phyloP scores from a whole-genome alignment of 495 filamentous ascomycete species.

The Penicillium pulvis region DNA sequence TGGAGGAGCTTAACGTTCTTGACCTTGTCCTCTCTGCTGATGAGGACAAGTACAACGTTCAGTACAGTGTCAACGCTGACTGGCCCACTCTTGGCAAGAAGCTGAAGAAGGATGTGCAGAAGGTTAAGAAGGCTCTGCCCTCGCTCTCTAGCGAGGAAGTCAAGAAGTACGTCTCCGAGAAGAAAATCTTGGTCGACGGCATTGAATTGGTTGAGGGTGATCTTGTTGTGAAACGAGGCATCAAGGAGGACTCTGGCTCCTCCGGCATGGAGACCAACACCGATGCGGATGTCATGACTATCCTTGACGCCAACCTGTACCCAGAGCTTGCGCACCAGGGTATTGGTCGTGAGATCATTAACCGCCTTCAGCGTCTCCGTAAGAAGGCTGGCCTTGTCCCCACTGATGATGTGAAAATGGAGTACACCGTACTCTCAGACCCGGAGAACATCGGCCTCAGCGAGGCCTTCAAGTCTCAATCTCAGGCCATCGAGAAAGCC shows the following conservation, averaged over 20 bases:
- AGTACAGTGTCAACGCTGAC: constrained; percentile 85
- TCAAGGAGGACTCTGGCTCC: constrained; percentile 66
- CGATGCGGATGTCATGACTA: constrained; percentile 78
- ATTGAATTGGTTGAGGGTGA: constrained; percentile 81
- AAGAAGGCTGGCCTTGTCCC: constrained; percentile 80
- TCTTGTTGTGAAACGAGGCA: constrained; percentile 76
- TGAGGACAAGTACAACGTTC: constrained; percentile 86
- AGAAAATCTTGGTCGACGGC: constrained; percentile 77
- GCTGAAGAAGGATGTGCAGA: constrained; percentile 87
- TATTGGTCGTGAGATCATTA: constrained; percentile 79
- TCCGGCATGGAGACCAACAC: constrained; percentile 81
- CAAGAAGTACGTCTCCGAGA: constrained; percentile 66
- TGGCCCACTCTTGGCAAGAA: constrained; percentile 96
- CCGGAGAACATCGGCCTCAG: constrained; percentile 76
- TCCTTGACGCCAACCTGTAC: constrained; percentile 74
- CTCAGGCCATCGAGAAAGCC: constrained; percentile 72
- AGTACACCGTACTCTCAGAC: constrained; percentile 74
- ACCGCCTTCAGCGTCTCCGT: constrained; percentile 75
- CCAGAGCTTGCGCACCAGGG: constrained; percentile 76
- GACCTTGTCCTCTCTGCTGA: constrained; percentile 84
- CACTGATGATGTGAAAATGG: constrained; percentile 86
- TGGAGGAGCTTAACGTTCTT: constrained; percentile 86
- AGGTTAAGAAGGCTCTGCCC: constrained; percentile 88
- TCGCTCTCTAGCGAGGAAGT: constrained; percentile 77
- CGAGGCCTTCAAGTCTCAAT: constrained; percentile 71